A percentile compares a stretch with the other conserved stretches of the same genome.
These are phyloP conservation scores for Xylaria intraflava DNA, from an alignment of 495 filamentous ascomycete genomes.

Conservation along the genomic window DNA sequence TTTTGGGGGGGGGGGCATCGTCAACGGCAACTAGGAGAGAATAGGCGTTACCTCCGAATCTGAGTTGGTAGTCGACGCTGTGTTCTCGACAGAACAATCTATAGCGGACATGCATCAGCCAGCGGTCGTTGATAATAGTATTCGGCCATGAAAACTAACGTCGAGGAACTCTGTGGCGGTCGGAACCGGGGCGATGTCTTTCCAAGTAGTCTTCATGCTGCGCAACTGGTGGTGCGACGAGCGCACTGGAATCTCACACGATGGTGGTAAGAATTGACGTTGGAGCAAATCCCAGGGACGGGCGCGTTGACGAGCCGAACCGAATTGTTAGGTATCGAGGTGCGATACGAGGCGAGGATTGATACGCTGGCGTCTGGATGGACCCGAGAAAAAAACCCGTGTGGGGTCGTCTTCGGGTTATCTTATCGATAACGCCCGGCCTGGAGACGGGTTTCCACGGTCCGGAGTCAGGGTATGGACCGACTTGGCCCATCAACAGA, in stretches of 20 bases:
- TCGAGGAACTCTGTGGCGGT: slow-evolving; percentile 94
- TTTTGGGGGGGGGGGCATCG: no score
- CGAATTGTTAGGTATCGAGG: not conserved
- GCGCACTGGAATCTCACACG: slow-evolving; percentile 3
- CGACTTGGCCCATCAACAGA: no score
- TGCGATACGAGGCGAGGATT: slow-evolving; percentile 1
- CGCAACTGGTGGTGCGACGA: slow-evolving; percentile 12
- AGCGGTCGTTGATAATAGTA: not conserved
- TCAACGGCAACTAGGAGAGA: not conserved
- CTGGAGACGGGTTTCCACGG: not conserved
- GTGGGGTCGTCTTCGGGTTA: slow-evolving; percentile 22
- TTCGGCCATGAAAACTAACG: not conserved
- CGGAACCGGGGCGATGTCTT: slow-evolving; percentile 80
- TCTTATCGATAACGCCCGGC: slow-evolving; percentile 16
- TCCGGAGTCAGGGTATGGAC: no score
- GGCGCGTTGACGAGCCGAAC: not conserved
- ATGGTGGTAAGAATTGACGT: not conserved
- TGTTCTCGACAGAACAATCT: slow-evolving; percentile 85
- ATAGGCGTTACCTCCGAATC: slow-evolving; percentile 50
- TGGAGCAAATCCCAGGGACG: not conserved
- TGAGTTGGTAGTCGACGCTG: slow-evolving; percentile 93
- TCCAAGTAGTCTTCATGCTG: slow-evolving; percentile 50
- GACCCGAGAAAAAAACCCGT: slow-evolving; percentile 13
- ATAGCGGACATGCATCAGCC: not conserved
- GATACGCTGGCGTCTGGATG: not conserved